Percentiles rank a stretch among this genome's conserved stretches.
phyloP scores from a whole-genome alignment of 2,329 filamentous ascomycete species.

The Trichoderma sp. region DNA sequence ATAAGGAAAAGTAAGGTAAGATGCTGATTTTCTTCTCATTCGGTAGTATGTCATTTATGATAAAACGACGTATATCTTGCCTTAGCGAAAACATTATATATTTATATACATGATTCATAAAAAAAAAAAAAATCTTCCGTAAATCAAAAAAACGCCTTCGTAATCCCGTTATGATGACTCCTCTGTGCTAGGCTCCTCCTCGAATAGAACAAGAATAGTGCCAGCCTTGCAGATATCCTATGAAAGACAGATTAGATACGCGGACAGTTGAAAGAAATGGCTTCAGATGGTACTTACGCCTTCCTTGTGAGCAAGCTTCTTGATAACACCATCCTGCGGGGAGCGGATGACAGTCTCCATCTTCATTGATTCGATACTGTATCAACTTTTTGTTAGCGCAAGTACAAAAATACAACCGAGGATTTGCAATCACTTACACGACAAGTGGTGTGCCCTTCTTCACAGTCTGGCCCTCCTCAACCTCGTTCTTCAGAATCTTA shows the following conservation, averaged over 20 bases:
- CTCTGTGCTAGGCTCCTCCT: slow-evolving; percentile 50
- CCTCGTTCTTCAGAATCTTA: slow-evolving; percentile 90
- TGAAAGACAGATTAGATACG: neutral
- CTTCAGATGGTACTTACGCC: slow-evolving; percentile 59
- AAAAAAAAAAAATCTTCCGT: slow-evolving; percentile 13
- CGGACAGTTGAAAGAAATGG: no score
- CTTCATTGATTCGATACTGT: slow-evolving; percentile 82
- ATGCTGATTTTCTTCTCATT: slow-evolving; percentile 1
- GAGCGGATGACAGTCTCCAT: slow-evolving; percentile 85
- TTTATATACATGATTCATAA: slow-evolving; percentile 24
- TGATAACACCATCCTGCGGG: slow-evolving; percentile 71
- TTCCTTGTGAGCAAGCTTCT: slow-evolving; percentile 73
- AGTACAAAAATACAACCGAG: neutral
- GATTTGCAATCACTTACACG: slow-evolving; percentile 58
- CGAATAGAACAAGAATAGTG: slow-evolving; percentile 74
- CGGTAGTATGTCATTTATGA: slow-evolving; percentile 12
- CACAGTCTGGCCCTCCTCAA: slow-evolving; percentile 78
- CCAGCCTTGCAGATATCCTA: slow-evolving; percentile 80
- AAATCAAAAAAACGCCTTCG: slow-evolving; percentile 28
- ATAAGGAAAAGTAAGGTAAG: neutral
- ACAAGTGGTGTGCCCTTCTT: slow-evolving; percentile 85
- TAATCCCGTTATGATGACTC: slow-evolving; percentile 33
- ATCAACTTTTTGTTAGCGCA: slow-evolving; percentile 37
- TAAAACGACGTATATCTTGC: slow-evolving; percentile 7
- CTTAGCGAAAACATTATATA: neutral